Conservation (phyloP, 2,329 filamentous ascomycete species). For the Penicillium hordei region DNA sequence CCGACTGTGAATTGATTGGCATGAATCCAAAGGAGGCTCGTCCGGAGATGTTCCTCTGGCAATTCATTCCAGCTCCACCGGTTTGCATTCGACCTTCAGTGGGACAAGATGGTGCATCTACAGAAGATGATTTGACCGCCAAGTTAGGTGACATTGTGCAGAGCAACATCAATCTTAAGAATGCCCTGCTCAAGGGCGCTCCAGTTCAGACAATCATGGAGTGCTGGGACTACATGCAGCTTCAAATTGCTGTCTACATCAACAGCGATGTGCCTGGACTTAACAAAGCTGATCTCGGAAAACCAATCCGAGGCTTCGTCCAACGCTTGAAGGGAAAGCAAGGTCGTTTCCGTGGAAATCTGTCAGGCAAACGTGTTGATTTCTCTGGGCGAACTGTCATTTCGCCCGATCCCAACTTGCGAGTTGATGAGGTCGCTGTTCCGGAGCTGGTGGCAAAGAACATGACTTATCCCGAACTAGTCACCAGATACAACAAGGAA, state of each 20-base stretch:
- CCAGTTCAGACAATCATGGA: constrained; percentile 90
- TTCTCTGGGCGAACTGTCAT: constrained; percentile 98
- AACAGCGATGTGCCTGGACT: constrained; percentile 94
- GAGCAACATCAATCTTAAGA: constrained; percentile 82
- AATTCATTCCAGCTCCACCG: constrained; percentile 88
- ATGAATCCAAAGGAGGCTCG: constrained; percentile 82
- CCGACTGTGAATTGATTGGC: constrained; percentile 87
- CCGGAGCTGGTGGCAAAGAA: constrained; percentile 92
- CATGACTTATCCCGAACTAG: constrained; percentile 89
- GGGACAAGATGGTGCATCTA: constrained; percentile 87
- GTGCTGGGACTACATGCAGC: constrained; percentile 94
- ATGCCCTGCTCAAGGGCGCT: constrained; percentile 78
- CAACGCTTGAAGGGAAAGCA: constrained; percentile 97
- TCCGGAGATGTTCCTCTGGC: constrained; percentile 97
- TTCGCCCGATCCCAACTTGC: constrained; percentile 90
- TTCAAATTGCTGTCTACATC: constrained; percentile 96
- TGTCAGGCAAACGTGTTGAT: constrained; percentile 97
- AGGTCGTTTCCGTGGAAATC: constrained; percentile 91
- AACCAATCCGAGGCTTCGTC: constrained; percentile 88
- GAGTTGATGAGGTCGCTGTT: constrained; percentile 90
- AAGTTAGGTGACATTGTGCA: constrained; percentile 97
- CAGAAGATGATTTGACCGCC: constrained; percentile 93
- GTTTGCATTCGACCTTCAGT: constrained; percentile 94
- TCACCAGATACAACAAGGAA: constrained; percentile 78
- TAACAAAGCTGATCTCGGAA: constrained; percentile 82